Evolutionary conservation across 2,329 filamentous ascomycete genomes (phyloP).

Genomic region (Aspergillus tamarii): DNA sequence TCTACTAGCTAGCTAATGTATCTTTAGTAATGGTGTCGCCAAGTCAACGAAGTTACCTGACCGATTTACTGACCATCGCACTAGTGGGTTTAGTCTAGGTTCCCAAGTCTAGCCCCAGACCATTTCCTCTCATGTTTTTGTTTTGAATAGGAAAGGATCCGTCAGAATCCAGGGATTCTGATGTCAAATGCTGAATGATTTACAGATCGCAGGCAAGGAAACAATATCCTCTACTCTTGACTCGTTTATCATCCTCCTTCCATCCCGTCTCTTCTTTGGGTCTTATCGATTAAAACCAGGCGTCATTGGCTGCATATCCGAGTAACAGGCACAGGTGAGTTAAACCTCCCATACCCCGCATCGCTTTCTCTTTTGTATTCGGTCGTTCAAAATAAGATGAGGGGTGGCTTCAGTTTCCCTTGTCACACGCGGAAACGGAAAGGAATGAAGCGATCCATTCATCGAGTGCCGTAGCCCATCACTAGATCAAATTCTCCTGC

Average conservation of each 20-base stretch:
- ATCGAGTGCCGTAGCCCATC: not conserved
- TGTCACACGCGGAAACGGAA: constrained; percentile 1
- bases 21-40: not conserved
- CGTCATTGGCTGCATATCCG: not conserved
- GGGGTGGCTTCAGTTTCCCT: not conserved
- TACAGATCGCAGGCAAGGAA: not conserved
- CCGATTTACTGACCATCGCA: not conserved
- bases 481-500: constrained; percentile 6
- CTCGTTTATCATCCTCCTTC: constrained; percentile 6
- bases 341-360: constrained; percentile 2
- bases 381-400: not conserved
- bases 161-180: not conserved
- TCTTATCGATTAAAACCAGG: not conserved
- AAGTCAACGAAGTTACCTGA: not conserved
- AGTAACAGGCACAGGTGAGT: not conserved
- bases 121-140: not conserved
- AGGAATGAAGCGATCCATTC: constrained; percentile 4
- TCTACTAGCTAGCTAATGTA: not conserved
- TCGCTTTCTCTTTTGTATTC: not conserved
- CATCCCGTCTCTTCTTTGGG: not conserved
- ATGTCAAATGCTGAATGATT: not conserved
- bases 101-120: not conserved
- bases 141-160: not conserved
- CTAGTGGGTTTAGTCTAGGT: not conserved
- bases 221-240: constrained; percentile 7